Conservation (phyloP, 306 rosid species). For the Alnus glutinosa region DNA sequence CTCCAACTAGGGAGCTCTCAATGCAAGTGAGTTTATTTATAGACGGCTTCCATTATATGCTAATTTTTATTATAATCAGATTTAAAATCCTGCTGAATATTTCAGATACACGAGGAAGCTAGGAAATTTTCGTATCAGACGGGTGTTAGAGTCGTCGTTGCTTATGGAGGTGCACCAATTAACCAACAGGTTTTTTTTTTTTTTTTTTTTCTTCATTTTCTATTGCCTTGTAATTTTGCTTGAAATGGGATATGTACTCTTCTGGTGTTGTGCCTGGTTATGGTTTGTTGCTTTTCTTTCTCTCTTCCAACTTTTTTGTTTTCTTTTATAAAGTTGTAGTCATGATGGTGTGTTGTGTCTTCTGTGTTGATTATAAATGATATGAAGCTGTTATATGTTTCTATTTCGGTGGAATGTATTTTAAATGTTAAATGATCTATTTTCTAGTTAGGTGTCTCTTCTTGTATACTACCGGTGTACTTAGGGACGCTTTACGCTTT, state of each 20-base stretch:
- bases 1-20: constrained; percentile 92
- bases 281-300: background rate
- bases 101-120: constrained; percentile 84
- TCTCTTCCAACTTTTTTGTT: background rate
- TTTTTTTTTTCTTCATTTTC: background rate
- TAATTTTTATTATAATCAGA: constrained; percentile 14
- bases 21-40: constrained; percentile 64
- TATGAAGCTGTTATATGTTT: background rate
- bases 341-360: background rate
- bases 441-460: no score
- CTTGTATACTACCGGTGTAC: no score
- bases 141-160: constrained; percentile 92
- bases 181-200: constrained; percentile 62
- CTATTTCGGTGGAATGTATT: background rate
- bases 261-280: background rate
- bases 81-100: constrained; percentile 20
- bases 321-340: background rate
- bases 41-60: background rate
- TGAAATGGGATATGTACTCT: background rate
- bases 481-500: no score
- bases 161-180: constrained; percentile 90
- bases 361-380: background rate
- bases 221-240: background rate
- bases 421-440: background rate
- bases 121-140: constrained; percentile 72